Conservation (phyloP, 108 stramenopile genomes). For the Nitzschia putrida region DNA sequence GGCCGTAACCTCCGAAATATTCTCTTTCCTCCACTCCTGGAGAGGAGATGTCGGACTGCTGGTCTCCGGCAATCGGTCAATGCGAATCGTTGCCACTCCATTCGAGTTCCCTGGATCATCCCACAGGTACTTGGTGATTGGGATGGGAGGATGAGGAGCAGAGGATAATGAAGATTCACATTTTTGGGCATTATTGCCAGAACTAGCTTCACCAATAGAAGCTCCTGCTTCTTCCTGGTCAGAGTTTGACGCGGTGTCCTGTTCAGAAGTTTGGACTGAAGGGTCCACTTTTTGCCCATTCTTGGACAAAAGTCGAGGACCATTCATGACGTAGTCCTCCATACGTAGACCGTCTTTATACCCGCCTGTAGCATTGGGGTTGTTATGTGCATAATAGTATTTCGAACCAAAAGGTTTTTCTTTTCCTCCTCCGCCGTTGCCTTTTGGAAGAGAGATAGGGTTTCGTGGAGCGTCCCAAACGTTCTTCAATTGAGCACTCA, state of each 20-base stretch:
- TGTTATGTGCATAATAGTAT: slow-evolving; percentile 87
- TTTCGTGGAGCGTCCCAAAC: slow-evolving; percentile 27
- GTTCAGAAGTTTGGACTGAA: neutral
- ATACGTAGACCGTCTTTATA: slow-evolving; percentile 80
- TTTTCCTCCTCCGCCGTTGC: slow-evolving; percentile 5
- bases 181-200: neutral
- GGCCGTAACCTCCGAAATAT: slow-evolving; percentile 40
- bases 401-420: slow-evolving; percentile 73
- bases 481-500: neutral
- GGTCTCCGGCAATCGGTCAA: slow-evolving; percentile 61
- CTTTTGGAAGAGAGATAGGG: neutral
- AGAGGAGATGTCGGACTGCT: slow-evolving; percentile 17
- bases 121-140: slow-evolving; percentile 76
- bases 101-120: slow-evolving; percentile 73
- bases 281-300: slow-evolving; percentile 47
- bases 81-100: slow-evolving; percentile 69
- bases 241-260: neutral
- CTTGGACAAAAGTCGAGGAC: slow-evolving; percentile 65
- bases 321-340: slow-evolving; percentile 85
- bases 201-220: neutral
- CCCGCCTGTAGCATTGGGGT: slow-evolving; percentile 67
- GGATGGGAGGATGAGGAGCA: neutral
- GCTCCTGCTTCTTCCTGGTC: neutral
- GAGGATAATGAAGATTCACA: neutral
- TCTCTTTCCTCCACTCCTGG: slow-evolving; percentile 49